Percentiles rank a stretch among this genome's conserved stretches.
These are phyloP conservation scores for Cunninghamia lanceolata DNA, from an alignment of 75 land plant genomes.

Conservation along the genomic window DNA sequence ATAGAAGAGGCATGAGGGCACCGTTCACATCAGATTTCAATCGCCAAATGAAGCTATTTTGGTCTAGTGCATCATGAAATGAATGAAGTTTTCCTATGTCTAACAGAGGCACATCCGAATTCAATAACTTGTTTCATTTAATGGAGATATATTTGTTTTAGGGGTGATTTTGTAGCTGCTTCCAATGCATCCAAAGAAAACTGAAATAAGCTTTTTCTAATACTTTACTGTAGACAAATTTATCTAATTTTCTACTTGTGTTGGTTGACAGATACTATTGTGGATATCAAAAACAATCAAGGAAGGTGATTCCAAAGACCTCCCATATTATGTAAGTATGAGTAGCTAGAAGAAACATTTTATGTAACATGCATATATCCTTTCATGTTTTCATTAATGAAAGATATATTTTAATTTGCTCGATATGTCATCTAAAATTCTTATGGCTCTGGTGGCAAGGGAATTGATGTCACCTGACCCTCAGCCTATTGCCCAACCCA, in stretches of 20 bases:
- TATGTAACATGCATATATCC: background rate
- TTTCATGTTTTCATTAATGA: background rate
- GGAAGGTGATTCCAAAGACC: constrained; percentile 55
- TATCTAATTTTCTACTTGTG: background rate
- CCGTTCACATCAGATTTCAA: background rate
- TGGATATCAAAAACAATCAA: constrained; percentile 58
- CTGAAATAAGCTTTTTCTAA: background rate
- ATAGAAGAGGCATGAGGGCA: background rate
- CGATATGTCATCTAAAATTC: too few relatives aligned
- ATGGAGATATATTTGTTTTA: background rate
- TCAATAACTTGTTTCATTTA: background rate
- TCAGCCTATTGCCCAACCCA: background rate
- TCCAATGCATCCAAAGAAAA: background rate
- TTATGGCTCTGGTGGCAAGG: background rate
- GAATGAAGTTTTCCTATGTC: background rate
- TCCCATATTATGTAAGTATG: constrained; percentile 55
- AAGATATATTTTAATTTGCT: background rate
- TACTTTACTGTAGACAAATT: background rate
- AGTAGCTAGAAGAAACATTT: background rate
- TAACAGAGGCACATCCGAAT: background rate
- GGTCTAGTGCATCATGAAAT: background rate
- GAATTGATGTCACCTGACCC: background rate
- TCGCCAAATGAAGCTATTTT: too few relatives aligned
- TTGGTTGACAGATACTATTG: constrained; percentile 35
- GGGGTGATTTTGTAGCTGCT: background rate